These are phyloP conservation scores for Pleurotus pulmonarius DNA, from an alignment of 768 basidiomycete genomes.

Conservation along the genomic window DNA sequence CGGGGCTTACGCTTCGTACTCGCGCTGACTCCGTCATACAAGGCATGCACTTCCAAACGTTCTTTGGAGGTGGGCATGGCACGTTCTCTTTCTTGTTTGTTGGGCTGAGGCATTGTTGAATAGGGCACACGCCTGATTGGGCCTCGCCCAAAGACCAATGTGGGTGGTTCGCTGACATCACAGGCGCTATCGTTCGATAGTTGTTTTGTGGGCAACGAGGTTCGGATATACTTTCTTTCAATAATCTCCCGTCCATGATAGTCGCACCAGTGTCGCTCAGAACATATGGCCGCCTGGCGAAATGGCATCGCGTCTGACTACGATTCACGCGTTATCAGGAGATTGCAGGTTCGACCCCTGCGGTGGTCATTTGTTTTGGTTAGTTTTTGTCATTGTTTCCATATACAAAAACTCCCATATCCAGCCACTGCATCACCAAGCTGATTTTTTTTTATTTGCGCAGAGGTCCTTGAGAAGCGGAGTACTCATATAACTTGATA, in stretches of 20 bases:
- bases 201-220: not conserved
- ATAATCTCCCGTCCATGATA: too few relatives aligned
- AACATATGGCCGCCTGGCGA: slow-evolving; percentile 53
- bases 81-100: not conserved
- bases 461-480: too few relatives aligned
- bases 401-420: too few relatives aligned
- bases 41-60: slow-evolving; percentile 70
- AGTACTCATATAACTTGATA: too few relatives aligned
- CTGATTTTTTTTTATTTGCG: too few relatives aligned
- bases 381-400: too few relatives aligned
- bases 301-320: slow-evolving; percentile 95
- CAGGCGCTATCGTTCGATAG: slow-evolving; percentile 29
- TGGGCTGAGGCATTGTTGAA: too few relatives aligned
- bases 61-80: not conserved
- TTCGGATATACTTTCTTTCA: too few relatives aligned
- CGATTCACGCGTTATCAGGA: slow-evolving; percentile 62
- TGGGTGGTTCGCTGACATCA: slow-evolving; percentile 52
- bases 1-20: slow-evolving; percentile 46
- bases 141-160: slow-evolving; percentile 53
- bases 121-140: slow-evolving; percentile 56
- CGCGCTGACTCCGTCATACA: slow-evolving; percentile 42
- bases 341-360: slow-evolving; percentile 92
- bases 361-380: slow-evolving; percentile 54
- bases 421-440: too few relatives aligned
- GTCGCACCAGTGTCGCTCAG: too few relatives aligned